A percentile compares a stretch with the other conserved stretches of the same genome.
Conservation (phyloP, 768 basidiomycete species). For the Lactarius akahatsu region DNA sequence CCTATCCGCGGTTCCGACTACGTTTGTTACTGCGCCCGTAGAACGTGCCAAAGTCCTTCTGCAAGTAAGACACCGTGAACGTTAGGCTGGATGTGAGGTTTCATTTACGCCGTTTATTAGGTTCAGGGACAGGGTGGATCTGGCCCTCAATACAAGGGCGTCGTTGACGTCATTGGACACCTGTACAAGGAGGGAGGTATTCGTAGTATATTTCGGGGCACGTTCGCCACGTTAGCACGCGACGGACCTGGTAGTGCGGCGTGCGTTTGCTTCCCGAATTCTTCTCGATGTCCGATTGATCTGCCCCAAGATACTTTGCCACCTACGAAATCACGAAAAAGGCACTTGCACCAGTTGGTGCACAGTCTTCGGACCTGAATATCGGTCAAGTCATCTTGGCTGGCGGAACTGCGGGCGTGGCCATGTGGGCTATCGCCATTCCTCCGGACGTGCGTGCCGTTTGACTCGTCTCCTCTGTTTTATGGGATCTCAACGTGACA, state of each 20-base stretch:
- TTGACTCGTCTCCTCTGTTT: neutral
- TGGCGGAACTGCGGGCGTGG: slow-evolving; percentile 92
- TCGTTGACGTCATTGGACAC: slow-evolving; percentile 85
- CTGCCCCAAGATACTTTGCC: slow-evolving; percentile 80
- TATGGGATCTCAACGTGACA: neutral
- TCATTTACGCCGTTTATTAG: slow-evolving; percentile 72
- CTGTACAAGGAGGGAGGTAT: slow-evolving; percentile 94
- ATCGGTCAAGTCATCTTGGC: slow-evolving; percentile 85
- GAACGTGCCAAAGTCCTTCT: slow-evolving; percentile 96
- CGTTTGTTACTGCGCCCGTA: slow-evolving; percentile 90
- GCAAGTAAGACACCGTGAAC: slow-evolving; percentile 54
- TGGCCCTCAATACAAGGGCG: slow-evolving; percentile 79
- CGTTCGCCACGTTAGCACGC: slow-evolving; percentile 87
- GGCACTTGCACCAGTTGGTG: slow-evolving; percentile 73
- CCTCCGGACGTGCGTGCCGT: slow-evolving; percentile 81
- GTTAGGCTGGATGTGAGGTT: neutral
- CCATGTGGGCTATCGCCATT: slow-evolving; percentile 98
- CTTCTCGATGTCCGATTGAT: slow-evolving; percentile 21
- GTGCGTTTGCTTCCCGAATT: slow-evolving; percentile 47
- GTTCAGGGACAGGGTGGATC: slow-evolving; percentile 85
- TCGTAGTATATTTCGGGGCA: slow-evolving; percentile 88
- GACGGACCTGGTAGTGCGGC: slow-evolving; percentile 97
- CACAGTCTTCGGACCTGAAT: slow-evolving; percentile 78
- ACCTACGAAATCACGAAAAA: slow-evolving; percentile 95
- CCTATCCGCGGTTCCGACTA: slow-evolving; percentile 89